A percentile compares a stretch with the other conserved stretches of the same genome.
These are phyloP conservation scores for Lithospermum erythrorhizon DNA, from an alignment of 257 asterid species.

Conservation along the genomic window DNA sequence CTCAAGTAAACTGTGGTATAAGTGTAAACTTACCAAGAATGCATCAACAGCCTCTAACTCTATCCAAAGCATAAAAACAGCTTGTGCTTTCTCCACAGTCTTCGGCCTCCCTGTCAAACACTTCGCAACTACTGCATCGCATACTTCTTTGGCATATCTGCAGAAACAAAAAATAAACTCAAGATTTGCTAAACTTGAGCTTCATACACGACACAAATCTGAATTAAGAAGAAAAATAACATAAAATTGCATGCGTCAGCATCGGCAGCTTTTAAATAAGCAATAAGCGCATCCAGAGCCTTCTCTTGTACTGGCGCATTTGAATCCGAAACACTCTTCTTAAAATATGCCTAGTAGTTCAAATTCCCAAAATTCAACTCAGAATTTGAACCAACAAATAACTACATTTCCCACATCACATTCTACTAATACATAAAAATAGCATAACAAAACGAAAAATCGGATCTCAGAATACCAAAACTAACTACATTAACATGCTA, in stretches of 20 bases:
- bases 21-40: conserved; percentile 58
- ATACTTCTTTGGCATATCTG: conserved; percentile 89
- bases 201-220: conserved; percentile 2
- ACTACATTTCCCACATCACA: conserved; percentile 24
- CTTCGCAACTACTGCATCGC: conserved; percentile 88
- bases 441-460: too few relatives aligned
- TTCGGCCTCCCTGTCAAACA: conserved; percentile 95
- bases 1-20: background rate
- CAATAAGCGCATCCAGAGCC: conserved; percentile 94
- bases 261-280: conserved; percentile 84
- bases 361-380: background rate
- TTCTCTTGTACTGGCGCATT: conserved; percentile 99
- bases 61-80: conserved; percentile 77
- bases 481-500: conserved; percentile 6
- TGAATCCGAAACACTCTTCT: conserved; percentile 73
- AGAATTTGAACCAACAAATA: conserved; percentile 14
- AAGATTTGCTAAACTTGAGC: conserved; percentile 1
- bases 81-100: conserved; percentile 95
- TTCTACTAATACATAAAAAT: background rate
- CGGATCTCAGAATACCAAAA: conserved; percentile 1
- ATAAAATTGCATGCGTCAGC: conserved; percentile 74
- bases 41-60: conserved; percentile 96
- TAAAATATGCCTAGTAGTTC: conserved; percentile 54
- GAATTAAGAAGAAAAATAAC: conserved; percentile 1
- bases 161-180: conserved; percentile 6